phyloP scores from a whole-genome alignment of 371 early-diverging fungal genomes.

The Mortierella sp. region DNA sequence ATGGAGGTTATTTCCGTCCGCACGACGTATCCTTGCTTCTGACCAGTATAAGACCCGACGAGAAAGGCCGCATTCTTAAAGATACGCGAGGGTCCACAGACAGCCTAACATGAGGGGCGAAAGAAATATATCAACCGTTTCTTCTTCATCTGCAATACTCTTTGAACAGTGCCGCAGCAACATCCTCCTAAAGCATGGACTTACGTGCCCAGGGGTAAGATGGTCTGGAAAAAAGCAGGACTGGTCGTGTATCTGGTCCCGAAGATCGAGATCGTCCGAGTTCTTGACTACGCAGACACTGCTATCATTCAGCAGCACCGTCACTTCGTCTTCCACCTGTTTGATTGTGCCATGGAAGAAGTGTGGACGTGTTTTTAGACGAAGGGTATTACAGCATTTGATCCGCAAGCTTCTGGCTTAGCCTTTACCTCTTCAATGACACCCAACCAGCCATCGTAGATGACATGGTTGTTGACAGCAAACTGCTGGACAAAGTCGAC shows the following conservation, averaged over 20 bases:
- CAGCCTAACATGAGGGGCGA: constrained; percentile 25
- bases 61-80: constrained; percentile 44
- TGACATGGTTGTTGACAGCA: constrained; percentile 46
- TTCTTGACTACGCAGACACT: constrained; percentile 52
- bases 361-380: too few species aligned
- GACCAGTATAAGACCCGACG: constrained; percentile 22
- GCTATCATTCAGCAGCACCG: constrained; percentile 48
- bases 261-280: constrained; percentile 47
- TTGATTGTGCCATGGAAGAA: background rate
- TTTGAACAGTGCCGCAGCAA: too few species aligned
- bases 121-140: too few species aligned
- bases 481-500: constrained; percentile 53
- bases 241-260: constrained; percentile 51
- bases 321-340: constrained; percentile 53
- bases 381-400: too few species aligned
- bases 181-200: background rate
- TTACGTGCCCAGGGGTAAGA: constrained; percentile 45
- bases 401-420: too few species aligned
- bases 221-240: constrained; percentile 55
- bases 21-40: constrained; percentile 39
- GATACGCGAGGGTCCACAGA: constrained; percentile 35
- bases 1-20: constrained; percentile 37
- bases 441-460: constrained; percentile 55
- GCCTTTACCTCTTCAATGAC: constrained; percentile 55
- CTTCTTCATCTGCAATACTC: background rate